A percentile compares a stretch with the other conserved stretches of the same genome.
Evolutionary conservation across 768 basidiomycete species (phyloP).

Genomic region (Boletus sp.): DNA sequence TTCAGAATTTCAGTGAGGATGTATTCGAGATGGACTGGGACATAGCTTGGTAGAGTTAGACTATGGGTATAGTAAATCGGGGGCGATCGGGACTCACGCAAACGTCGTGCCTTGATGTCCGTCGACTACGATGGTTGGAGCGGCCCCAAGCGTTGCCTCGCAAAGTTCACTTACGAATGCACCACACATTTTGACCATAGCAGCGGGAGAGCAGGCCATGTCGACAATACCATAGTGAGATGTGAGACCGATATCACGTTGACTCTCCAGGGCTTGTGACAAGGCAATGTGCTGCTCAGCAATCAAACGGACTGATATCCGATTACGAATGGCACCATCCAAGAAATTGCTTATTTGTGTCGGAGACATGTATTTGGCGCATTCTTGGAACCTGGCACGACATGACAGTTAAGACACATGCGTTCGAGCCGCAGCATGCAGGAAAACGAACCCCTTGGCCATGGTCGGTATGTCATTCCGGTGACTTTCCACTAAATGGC

Average conservation of each 20-base stretch:
- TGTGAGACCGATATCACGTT: conserved; percentile 27
- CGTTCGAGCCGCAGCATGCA: background rate
- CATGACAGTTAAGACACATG: background rate
- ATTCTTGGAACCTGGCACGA: conserved; percentile 74
- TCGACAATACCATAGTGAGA: conserved; percentile 73
- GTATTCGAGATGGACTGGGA: conserved; percentile 89
- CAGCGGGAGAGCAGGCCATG: conserved; percentile 63
- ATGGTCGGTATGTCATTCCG: conserved; percentile 87
- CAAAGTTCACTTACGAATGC: conserved; percentile 84
- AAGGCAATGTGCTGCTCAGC: conserved; percentile 91
- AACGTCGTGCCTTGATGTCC: conserved; percentile 72
- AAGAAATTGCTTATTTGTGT: conserved; percentile 77
- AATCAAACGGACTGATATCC: conserved; percentile 84
- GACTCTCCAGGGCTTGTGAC: conserved; percentile 59
- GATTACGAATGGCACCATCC: conserved; percentile 80
- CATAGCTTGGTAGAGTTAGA: conserved; percentile 50
- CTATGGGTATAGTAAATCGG: conserved; percentile 1
- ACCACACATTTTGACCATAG: conserved; percentile 76
- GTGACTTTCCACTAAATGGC: conserved; percentile 70
- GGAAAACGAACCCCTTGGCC: conserved; percentile 73
- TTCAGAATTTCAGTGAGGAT: conserved; percentile 89
- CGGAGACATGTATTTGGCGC: conserved; percentile 77
- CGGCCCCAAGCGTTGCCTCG: conserved; percentile 76
- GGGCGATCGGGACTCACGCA: conserved; percentile 53
- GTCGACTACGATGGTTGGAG: conserved; percentile 67